Evolutionary conservation across 2,329 filamentous ascomycete genomes (phyloP).

Genomic region (Cordyceps farinosa): DNA sequence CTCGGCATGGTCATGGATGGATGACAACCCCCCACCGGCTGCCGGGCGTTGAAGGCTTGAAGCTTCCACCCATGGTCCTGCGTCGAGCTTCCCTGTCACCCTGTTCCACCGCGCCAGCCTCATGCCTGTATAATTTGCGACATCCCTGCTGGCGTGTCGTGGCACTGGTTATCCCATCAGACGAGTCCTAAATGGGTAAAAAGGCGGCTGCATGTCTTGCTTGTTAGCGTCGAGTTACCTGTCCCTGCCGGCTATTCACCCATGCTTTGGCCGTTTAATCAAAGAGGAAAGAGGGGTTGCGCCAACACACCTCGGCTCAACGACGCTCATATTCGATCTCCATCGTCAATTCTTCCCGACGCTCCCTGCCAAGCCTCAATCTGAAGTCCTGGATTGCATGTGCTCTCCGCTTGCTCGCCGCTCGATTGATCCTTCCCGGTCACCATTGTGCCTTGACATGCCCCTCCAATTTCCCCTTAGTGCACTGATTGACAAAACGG

Average conservation of each 20-base stretch:
- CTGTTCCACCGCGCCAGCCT: background rate
- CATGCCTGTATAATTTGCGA: constrained; percentile 1
- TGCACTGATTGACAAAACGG: constrained; percentile 9
- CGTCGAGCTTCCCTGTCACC: constrained; percentile 1
- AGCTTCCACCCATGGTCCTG: background rate
- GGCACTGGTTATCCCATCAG: constrained; percentile 6
- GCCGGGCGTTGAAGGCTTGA: background rate
- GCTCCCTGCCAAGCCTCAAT: constrained; percentile 13
- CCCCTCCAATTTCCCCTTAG: constrained; percentile 14
- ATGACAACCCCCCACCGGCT: background rate
- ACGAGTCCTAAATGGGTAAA: constrained; percentile 13
- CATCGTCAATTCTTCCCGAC: constrained; percentile 13
- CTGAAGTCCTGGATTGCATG: constrained; percentile 14
- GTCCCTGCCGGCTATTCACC: constrained; percentile 1
- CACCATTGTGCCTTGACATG: constrained; percentile 6
- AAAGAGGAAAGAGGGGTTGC: constrained; percentile 13
- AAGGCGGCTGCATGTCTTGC: constrained; percentile 15
- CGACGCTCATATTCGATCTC: constrained; percentile 9
- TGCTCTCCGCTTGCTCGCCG: constrained; percentile 6
- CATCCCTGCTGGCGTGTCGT: background rate
- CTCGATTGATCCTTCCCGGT: constrained; percentile 5
- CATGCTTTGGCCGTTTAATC: constrained; percentile 13
- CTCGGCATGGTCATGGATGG: background rate
- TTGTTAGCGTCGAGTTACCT: constrained; percentile 2
- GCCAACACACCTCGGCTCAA: constrained; percentile 16